A percentile compares a stretch with the other conserved stretches of the same genome.
phyloP scores from a whole-genome alignment of 106 monocot genomes.

The Amphibolis antarctica region DNA sequence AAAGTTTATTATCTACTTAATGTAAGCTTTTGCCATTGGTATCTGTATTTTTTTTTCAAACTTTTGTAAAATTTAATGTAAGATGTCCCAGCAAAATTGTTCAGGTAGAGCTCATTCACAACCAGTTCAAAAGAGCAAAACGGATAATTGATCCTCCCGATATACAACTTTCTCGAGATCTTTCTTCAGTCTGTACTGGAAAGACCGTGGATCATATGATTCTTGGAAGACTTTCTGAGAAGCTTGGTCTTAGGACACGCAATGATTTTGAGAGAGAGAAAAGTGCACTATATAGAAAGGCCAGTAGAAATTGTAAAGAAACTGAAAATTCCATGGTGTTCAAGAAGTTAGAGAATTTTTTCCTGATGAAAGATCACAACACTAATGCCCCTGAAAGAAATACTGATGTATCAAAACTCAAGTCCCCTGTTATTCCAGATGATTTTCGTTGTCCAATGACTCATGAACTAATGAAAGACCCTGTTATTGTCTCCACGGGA shows the following conservation, averaged over 20 bases:
- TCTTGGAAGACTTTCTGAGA: slow-evolving; percentile 45
- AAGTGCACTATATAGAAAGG: slow-evolving; percentile 45
- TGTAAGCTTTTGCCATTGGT: too few species aligned
- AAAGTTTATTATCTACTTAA: too few species aligned
- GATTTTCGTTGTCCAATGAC: slow-evolving; percentile 77
- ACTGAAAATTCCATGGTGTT: slow-evolving; percentile 36
- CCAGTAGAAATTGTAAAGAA: slow-evolving; percentile 26
- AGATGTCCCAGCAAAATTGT: not conserved
- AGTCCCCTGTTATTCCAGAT: slow-evolving; percentile 65
- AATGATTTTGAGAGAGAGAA: slow-evolving; percentile 53
- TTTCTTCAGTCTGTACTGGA: slow-evolving; percentile 12
- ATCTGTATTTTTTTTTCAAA: not conserved
- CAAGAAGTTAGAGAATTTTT: slow-evolving; percentile 37
- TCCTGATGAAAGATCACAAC: slow-evolving; percentile 17
- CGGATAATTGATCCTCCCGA: slow-evolving; percentile 34
- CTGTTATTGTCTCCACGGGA: slow-evolving; percentile 69
- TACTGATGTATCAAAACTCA: slow-evolving; percentile 19
- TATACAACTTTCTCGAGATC: slow-evolving; percentile 24
- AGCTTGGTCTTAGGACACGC: slow-evolving; percentile 41
- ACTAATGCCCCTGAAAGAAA: slow-evolving; percentile 18
- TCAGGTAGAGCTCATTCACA: slow-evolving; percentile 58
- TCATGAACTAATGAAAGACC: slow-evolving; percentile 72
- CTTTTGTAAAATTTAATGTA: not conserved
- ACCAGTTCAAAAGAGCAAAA: slow-evolving; percentile 50
- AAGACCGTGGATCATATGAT: slow-evolving; percentile 18